phyloP scores from a whole-genome alignment of 2,329 filamentous ascomycete species.

The Xylaria sp. region DNA sequence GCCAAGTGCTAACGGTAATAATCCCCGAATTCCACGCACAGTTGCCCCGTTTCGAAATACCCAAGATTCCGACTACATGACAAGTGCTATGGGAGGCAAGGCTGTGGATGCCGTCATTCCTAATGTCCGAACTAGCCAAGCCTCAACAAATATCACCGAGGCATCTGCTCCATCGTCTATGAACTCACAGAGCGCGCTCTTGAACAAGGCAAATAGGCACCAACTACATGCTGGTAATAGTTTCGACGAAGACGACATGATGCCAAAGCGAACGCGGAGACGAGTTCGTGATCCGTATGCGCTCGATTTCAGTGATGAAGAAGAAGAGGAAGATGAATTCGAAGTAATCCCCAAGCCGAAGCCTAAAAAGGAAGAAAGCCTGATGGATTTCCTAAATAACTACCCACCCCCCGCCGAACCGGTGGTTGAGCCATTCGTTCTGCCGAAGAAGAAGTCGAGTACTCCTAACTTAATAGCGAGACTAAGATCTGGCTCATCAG shows the following conservation, averaged over 20 bases:
- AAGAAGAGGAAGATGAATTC: constrained; percentile 64
- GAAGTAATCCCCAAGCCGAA: constrained; percentile 57
- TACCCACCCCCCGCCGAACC: constrained; percentile 71
- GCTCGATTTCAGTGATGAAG: constrained; percentile 82
- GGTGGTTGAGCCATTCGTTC: constrained; percentile 50
- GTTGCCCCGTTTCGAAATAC: constrained; percentile 87
- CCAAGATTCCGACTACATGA: constrained; percentile 84
- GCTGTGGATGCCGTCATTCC: constrained; percentile 68
- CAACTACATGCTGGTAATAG: constrained; percentile 50
- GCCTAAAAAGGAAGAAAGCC: constrained; percentile 68
- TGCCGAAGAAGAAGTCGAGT: constrained; percentile 72
- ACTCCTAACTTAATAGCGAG: constrained; percentile 70
- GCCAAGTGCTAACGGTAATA: constrained; percentile 65
- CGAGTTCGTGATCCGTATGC: constrained; percentile 90
- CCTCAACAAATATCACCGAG: constrained; percentile 67
- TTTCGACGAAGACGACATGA: constrained; percentile 63
- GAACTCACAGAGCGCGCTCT: constrained; percentile 79
- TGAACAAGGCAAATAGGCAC: constrained; percentile 57
- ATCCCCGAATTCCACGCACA: constrained; percentile 80
- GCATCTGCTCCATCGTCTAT: constrained; percentile 71
- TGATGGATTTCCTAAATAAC: constrained; percentile 78
- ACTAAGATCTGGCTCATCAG: constrained; percentile 55
- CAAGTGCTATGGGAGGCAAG: constrained; percentile 62
- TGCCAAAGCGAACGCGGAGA: constrained; percentile 78
- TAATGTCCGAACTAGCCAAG: constrained; percentile 65